These are phyloP conservation scores for Paracamarosporium sp. DNA, from an alignment of 2,329 filamentous ascomycete species.

Conservation along the genomic window DNA sequence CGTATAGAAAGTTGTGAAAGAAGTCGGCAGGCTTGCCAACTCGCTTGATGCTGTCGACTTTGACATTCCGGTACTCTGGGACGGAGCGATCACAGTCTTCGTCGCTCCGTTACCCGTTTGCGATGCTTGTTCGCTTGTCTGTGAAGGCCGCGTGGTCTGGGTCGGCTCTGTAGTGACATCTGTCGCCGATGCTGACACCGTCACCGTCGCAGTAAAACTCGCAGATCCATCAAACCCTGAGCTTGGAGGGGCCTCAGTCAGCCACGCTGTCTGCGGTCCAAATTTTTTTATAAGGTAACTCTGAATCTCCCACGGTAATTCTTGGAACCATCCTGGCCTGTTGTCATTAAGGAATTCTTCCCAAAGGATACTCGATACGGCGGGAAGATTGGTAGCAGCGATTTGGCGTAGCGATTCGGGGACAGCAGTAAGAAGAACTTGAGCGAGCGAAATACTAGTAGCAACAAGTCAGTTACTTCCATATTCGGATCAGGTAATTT, in stretches of 20 bases:
- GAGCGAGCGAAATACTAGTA: slow-evolving; percentile 39
- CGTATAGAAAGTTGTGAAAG: slow-evolving; percentile 8
- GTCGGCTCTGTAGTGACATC: slow-evolving; percentile 4
- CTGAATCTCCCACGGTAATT: slow-evolving; percentile 41
- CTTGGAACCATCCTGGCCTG: slow-evolving; percentile 41
- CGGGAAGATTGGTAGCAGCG: slow-evolving; percentile 44
- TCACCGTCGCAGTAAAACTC: slow-evolving; percentile 12
- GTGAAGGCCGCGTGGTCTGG: neutral
- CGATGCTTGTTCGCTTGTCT: slow-evolving; percentile 3
- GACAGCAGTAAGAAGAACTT: slow-evolving; percentile 43
- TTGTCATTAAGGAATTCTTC: slow-evolving; percentile 42
- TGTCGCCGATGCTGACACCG: slow-evolving; percentile 2
- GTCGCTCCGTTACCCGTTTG: slow-evolving; percentile 8
- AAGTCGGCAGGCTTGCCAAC: slow-evolving; percentile 5
- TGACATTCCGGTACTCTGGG: slow-evolving; percentile 8
- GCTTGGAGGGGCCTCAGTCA: slow-evolving; percentile 23
- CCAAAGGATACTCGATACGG: slow-evolving; percentile 43
- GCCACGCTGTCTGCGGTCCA: slow-evolving; percentile 38
- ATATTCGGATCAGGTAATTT: neutral
- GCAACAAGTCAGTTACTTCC: slow-evolving; percentile 12
- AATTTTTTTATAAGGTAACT: slow-evolving; percentile 42
- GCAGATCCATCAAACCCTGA: neutral
- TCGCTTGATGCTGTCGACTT: slow-evolving; percentile 7
- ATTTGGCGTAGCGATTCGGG: slow-evolving; percentile 42
- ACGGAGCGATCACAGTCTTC: slow-evolving; percentile 7